A percentile compares a stretch with the other conserved stretches of the same genome.
These are phyloP conservation scores for Ulvella scutata DNA, from an alignment of 139 green algal species.

Conservation along the genomic window DNA sequence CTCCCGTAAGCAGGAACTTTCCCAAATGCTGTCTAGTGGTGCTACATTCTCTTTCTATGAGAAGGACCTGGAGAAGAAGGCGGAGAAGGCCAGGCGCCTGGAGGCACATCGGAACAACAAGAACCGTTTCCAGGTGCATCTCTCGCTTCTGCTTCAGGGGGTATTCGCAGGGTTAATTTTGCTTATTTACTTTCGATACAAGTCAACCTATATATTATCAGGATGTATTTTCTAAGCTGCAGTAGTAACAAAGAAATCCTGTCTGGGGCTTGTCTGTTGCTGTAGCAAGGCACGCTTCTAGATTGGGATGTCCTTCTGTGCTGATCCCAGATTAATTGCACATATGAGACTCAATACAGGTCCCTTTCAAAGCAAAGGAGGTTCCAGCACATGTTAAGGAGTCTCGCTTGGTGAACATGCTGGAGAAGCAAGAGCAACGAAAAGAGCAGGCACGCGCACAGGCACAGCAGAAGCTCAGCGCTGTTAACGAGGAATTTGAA, in stretches of 20 bases:
- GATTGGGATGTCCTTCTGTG: no score
- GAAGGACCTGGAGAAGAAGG: neutral
- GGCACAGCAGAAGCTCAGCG: neutral
- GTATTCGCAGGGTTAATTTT: no score
- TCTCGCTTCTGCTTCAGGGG: no score
- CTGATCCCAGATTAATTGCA: no score
- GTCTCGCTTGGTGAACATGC: neutral
- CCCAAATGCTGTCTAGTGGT: neutral
- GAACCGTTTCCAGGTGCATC: neutral
- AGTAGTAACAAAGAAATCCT: no score
- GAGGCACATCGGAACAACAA: neutral
- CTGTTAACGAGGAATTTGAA: neutral
- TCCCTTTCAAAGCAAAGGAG: neutral
- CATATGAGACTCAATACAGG: no score
- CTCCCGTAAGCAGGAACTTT: neutral
- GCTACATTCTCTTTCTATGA: neutral
- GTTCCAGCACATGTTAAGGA: neutral
- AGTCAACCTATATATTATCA: no score
- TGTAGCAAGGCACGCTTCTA: no score
- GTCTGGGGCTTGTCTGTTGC: no score
- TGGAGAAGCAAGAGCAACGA: neutral
- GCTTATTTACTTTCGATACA: no score
- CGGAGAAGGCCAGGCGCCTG: neutral
- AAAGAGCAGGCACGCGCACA: neutral
- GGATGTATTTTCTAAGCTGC: no score